phyloP scores from a whole-genome alignment of 768 basidiomycete genomes.

The Mycena maculata region DNA sequence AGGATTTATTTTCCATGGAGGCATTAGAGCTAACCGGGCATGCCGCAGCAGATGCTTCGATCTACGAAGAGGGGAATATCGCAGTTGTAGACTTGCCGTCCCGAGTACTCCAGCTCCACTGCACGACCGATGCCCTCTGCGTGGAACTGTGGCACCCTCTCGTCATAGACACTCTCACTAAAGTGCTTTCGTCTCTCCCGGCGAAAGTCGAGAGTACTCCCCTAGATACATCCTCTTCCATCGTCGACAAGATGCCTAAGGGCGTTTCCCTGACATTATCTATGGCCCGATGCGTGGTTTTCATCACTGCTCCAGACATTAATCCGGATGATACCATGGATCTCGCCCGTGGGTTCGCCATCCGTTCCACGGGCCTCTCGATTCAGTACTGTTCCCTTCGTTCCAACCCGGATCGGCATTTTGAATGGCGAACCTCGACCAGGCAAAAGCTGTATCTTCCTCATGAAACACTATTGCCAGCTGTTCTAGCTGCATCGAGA shows the following conservation, averaged over 20 bases:
- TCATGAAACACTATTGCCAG: conserved; percentile 60
- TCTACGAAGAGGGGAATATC: conserved; percentile 58
- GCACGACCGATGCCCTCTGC: conserved; percentile 67
- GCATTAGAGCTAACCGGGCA: conserved; percentile 59
- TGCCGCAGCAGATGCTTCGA: conserved; percentile 61
- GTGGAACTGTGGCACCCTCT: conserved; percentile 76
- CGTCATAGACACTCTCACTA: conserved; percentile 64
- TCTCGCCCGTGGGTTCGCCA: conserved; percentile 75
- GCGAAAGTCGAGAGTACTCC: conserved; percentile 24
- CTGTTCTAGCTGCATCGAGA: conserved; percentile 50
- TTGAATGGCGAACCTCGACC: conserved; percentile 52
- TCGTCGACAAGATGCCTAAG: conserved; percentile 58
- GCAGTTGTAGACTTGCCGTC: conserved; percentile 58
- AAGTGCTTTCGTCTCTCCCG: conserved; percentile 57
- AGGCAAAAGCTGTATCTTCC: conserved; percentile 68
- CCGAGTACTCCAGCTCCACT: conserved; percentile 56
- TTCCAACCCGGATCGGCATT: conserved; percentile 50
- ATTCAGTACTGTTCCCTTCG: conserved; percentile 67
- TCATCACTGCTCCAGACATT: conserved; percentile 83
- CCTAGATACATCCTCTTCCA: conserved; percentile 37
- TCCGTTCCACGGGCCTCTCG: conserved; percentile 62
- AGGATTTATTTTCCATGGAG: conserved; percentile 70
- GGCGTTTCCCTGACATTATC: conserved; percentile 70
- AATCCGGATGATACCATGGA: conserved; percentile 76
- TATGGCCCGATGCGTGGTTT: conserved; percentile 70